Conservation (phyloP, 73 alveolate genomes). For the Paramecium sexaurelia region DNA sequence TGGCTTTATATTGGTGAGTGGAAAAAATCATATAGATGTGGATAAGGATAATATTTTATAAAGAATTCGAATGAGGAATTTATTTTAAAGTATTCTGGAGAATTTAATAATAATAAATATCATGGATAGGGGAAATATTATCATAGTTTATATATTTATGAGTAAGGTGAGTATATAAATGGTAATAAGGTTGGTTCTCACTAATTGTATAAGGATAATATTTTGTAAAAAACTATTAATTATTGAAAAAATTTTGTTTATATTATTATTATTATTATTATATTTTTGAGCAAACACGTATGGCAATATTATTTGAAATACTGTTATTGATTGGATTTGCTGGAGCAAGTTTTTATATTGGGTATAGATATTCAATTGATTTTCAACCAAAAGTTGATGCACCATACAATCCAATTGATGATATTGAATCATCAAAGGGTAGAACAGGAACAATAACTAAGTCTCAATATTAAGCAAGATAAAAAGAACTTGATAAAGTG, state of each 20-base stretch:
- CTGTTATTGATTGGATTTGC: constrained; percentile 26
- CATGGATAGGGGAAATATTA: constrained; percentile 13
- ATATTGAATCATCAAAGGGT: not conserved
- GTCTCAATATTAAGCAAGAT: constrained; percentile 8
- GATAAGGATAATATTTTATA: not conserved
- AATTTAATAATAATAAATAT: not conserved
- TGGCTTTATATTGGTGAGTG: constrained; percentile 14
- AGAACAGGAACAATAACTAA: not conserved
- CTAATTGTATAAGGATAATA: not conserved
- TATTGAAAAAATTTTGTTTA: not conserved
- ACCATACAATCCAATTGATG: constrained; percentile 49
- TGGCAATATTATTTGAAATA: constrained; percentile 43
- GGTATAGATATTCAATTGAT: constrained; percentile 40
- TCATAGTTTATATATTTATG: not conserved
- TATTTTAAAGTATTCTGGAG: not conserved
- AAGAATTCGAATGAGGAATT: not conserved
- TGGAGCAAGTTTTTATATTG: constrained; percentile 36
- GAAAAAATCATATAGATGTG: not conserved
- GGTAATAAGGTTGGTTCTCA: not conserved
- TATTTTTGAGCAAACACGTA: not conserved
- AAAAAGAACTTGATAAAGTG: constrained; percentile 48
- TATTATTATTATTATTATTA: not conserved
- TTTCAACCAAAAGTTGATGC: not conserved
- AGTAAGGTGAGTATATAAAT: not conserved
- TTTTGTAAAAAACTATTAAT: not conserved